Conservation (phyloP, 2,329 filamentous ascomycete species). For the Blumeria hordei region DNA sequence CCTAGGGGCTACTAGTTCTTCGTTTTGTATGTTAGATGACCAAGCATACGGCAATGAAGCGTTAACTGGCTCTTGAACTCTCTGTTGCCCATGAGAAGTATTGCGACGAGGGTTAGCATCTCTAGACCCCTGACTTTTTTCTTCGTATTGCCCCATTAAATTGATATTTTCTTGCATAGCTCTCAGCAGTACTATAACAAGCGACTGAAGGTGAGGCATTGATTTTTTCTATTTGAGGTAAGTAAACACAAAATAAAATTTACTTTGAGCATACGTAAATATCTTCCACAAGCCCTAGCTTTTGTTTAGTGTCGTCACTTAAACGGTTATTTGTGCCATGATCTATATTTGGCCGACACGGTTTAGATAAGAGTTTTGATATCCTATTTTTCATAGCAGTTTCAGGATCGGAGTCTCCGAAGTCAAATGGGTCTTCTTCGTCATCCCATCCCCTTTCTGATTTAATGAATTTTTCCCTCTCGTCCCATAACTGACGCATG, state of each 20-base stretch:
- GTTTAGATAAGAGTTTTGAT: conserved; percentile 20
- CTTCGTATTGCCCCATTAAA: too few species aligned
- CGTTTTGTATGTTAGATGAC: conserved; percentile 27
- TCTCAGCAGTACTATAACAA: conserved; percentile 81
- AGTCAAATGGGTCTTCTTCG: conserved; percentile 15
- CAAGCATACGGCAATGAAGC: conserved; percentile 11
- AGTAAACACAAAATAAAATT: conserved; percentile 10
- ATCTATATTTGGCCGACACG: conserved; percentile 18
- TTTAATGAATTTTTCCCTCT: conserved; percentile 73
- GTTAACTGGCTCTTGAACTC: conserved; percentile 12
- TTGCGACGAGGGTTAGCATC: conserved; percentile 11
- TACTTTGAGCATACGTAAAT: conserved; percentile 50
- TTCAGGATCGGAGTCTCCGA: conserved; percentile 19
- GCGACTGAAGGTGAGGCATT: conserved; percentile 68
- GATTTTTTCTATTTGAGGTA: conserved; percentile 33
- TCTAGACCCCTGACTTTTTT: conserved; percentile 6
- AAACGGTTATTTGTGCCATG: conserved; percentile 26
- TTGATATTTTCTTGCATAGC: conserved; percentile 53
- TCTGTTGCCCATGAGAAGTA: conserved; percentile 8
- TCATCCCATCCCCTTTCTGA: conserved; percentile 73
- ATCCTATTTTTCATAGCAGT: conserved; percentile 19
- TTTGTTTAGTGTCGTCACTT: conserved; percentile 31
- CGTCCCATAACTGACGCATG: conserved; percentile 84
- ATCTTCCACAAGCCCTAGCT: conserved; percentile 48
- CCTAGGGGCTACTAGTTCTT: conserved; percentile 62